Conservation (phyloP, 768 basidiomycete species). For the Mycena rebaudengoi region DNA sequence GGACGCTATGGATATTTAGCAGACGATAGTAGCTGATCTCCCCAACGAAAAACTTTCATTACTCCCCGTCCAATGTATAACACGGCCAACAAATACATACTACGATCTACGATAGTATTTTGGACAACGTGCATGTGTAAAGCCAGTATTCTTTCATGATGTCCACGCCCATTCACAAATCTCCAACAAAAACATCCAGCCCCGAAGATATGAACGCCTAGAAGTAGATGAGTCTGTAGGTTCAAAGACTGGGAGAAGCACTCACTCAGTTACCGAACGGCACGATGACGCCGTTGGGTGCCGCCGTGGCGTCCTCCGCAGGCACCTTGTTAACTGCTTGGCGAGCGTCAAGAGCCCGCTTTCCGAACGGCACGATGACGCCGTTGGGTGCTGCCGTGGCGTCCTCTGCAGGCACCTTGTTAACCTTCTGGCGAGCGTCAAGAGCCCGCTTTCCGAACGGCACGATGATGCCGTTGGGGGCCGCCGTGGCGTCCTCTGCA, state of each 20-base stretch:
- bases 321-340: background rate
- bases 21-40: background rate
- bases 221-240: background rate
- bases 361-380: background rate
- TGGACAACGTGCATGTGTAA: constrained; percentile 14
- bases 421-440: background rate
- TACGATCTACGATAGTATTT: constrained; percentile 30
- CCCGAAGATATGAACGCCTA: constrained; percentile 20
- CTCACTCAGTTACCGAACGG: background rate
- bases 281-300: background rate
- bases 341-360: background rate
- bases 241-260: background rate
- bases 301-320: background rate
- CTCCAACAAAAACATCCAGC: background rate
- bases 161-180: no score
- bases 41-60: constrained; percentile 13
- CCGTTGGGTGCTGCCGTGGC: constrained; percentile 1
- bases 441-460: background rate
- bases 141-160: constrained; percentile 11
- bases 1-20: constrained; percentile 3
- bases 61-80: constrained; percentile 18
- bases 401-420: background rate
- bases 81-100: constrained; percentile 22
- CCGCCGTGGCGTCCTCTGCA: background rate
- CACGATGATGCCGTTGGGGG: background rate